phyloP scores from a whole-genome alignment of 202 grass and related monocot genomes.

The Miscanthus sacchariflorus region DNA sequence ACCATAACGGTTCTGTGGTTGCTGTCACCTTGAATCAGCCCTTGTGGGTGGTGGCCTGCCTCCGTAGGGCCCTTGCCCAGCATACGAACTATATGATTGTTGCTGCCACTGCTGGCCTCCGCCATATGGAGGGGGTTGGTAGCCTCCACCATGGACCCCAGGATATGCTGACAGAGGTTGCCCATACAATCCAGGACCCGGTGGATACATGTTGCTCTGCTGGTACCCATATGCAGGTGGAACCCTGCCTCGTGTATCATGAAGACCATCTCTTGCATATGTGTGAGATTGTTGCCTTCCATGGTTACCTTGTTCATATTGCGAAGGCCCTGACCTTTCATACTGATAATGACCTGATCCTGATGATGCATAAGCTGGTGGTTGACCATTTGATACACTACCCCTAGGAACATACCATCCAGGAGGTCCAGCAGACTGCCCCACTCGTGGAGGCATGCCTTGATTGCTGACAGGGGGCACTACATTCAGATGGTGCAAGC shows the following conservation, averaged over 20 bases:
- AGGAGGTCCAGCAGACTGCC: slow-evolving; percentile 54
- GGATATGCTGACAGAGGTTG: slow-evolving; percentile 41
- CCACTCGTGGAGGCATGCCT: slow-evolving; percentile 47
- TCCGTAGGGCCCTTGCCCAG: slow-evolving; percentile 49
- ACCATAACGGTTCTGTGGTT: slow-evolving; percentile 66
- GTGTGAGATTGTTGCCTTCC: slow-evolving; percentile 48
- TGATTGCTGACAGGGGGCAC: slow-evolving; percentile 32
- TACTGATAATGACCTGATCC: slow-evolving; percentile 54
- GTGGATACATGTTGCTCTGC: slow-evolving; percentile 50
- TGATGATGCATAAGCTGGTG: slow-evolving; percentile 47
- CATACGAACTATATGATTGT: slow-evolving; percentile 50
- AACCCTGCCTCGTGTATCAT: slow-evolving; percentile 41
- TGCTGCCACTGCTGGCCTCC: slow-evolving; percentile 63
- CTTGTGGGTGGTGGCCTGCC: slow-evolving; percentile 44
- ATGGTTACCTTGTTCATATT: slow-evolving; percentile 56
- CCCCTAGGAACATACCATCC: slow-evolving; percentile 53
- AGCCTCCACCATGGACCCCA: slow-evolving; percentile 41
- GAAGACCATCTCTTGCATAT: slow-evolving; percentile 54
- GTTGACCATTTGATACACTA: slow-evolving; percentile 43
- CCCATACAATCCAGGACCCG: slow-evolving; percentile 48
- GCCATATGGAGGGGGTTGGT: slow-evolving; percentile 52
- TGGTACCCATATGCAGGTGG: slow-evolving; percentile 50
- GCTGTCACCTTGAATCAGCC: slow-evolving; percentile 48
- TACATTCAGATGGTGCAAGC: slow-evolving; percentile 55
- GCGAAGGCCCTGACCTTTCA: slow-evolving; percentile 46